These are phyloP conservation scores for Penicillium canariense DNA, from an alignment of 495 filamentous ascomycete species.

Conservation along the genomic window DNA sequence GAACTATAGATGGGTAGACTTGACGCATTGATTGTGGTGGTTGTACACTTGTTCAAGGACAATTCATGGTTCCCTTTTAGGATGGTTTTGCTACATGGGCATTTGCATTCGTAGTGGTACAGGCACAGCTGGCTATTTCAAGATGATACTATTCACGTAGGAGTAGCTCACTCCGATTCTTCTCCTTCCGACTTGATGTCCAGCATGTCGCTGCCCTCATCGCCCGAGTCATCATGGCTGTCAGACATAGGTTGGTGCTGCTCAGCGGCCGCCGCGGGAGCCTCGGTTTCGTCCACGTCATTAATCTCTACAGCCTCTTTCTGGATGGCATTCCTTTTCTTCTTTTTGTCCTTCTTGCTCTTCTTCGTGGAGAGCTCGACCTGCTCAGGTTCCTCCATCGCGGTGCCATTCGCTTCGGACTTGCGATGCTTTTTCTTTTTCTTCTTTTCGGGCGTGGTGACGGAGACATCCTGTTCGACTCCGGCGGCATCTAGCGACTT, in stretches of 20 bases:
- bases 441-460: not conserved
- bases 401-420: not conserved
- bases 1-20: slow-evolving; percentile 33
- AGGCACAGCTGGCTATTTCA: not conserved
- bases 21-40: not conserved
- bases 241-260: not conserved
- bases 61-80: not conserved
- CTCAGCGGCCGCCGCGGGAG: too few species aligned
- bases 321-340: slow-evolving; percentile 1
- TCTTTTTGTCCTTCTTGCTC: slow-evolving; percentile 3
- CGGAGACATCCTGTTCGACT: not conserved
- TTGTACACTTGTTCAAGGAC: slow-evolving; percentile 1
- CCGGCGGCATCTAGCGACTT: not conserved
- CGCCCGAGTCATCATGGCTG: not conserved
- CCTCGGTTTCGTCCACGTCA: not conserved
- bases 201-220: not conserved
- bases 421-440: slow-evolving; percentile 14
- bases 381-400: not conserved
- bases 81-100: not conserved
- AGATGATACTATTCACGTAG: not conserved
- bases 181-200: not conserved
- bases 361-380: not conserved
- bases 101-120: not conserved
- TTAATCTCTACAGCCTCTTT: not conserved
- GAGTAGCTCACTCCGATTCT: not conserved